phyloP scores from a whole-genome alignment of 2,329 filamentous ascomycete genomes.

The Gnomoniopsis smithogilvyi region DNA sequence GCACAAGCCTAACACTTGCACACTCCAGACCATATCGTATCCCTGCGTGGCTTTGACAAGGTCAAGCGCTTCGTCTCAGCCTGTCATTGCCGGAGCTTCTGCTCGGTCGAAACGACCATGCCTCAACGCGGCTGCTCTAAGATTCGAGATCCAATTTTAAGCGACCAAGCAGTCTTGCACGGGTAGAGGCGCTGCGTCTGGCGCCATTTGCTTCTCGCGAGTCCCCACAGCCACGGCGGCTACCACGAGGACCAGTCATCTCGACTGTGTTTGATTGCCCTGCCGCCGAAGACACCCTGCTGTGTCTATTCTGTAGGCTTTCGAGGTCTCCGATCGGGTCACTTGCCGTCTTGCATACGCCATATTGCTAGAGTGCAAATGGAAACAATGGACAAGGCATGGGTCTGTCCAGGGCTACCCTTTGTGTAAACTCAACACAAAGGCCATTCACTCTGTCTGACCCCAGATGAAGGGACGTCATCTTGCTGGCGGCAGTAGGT shows the following conservation, averaged over 20 bases:
- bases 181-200: no score
- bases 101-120: conserved; percentile 22
- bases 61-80: conserved; percentile 16
- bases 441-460: neutral
- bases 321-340: conserved; percentile 1
- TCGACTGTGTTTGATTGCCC: conserved; percentile 14
- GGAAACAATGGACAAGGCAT: neutral
- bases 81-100: conserved; percentile 16
- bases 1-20: neutral
- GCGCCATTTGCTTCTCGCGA: no score
- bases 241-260: conserved; percentile 15
- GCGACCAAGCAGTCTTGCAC: conserved; percentile 2
- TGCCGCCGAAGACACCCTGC: conserved; percentile 8
- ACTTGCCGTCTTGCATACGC: conserved; percentile 6
- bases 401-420: conserved; percentile 4
- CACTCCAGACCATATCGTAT: neutral
- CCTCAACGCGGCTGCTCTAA: conserved; percentile 14
- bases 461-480: conserved; percentile 5
- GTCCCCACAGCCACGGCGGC: conserved; percentile 6
- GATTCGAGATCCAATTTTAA: neutral
- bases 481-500: neutral
- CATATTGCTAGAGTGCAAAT: neutral
- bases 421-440: conserved; percentile 7
- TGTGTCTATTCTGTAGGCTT: conserved; percentile 2
- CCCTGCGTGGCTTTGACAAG: neutral